Evolutionary conservation across 108 stramenopile species (phyloP).

Genomic region (Stephanodiscus minutulus): DNA sequence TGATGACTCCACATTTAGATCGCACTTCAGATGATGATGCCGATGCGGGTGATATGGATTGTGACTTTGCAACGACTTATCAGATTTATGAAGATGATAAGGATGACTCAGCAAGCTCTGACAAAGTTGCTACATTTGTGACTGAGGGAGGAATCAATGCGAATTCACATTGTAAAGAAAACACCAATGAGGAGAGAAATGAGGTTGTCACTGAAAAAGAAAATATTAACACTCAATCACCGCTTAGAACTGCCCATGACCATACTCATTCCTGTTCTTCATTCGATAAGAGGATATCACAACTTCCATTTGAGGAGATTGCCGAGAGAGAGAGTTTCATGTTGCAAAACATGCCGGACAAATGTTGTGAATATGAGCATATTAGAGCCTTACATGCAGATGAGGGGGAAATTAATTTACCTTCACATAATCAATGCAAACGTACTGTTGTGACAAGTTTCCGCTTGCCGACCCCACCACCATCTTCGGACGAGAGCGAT

Average conservation of each 20-base stretch:
- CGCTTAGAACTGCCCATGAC: not conserved
- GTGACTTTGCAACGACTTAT: not conserved
- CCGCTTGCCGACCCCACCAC: constrained; percentile 47
- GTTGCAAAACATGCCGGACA: not conserved
- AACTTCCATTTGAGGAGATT: not conserved
- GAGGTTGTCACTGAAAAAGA: not conserved
- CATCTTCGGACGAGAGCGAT: constrained; percentile 50
- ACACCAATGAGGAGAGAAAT: not conserved
- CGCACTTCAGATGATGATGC: not conserved
- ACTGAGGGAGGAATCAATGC: not conserved
- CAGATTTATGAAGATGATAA: not conserved
- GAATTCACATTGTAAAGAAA: not conserved
- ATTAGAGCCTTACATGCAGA: not conserved
- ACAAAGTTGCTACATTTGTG: not conserved
- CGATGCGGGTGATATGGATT: not conserved
- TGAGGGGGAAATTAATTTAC: not conserved
- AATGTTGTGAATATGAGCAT: not conserved
- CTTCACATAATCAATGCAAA: not conserved
- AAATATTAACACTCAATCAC: not conserved
- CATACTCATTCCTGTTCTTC: not conserved
- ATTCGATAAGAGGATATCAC: not conserved
- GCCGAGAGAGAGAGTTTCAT: not conserved
- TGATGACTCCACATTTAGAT: not conserved
- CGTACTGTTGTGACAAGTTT: constrained; percentile 21
- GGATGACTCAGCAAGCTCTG: not conserved